phyloP scores from a whole-genome alignment of 2,329 filamentous ascomycete species.

The Cladophialophora yegresii region DNA sequence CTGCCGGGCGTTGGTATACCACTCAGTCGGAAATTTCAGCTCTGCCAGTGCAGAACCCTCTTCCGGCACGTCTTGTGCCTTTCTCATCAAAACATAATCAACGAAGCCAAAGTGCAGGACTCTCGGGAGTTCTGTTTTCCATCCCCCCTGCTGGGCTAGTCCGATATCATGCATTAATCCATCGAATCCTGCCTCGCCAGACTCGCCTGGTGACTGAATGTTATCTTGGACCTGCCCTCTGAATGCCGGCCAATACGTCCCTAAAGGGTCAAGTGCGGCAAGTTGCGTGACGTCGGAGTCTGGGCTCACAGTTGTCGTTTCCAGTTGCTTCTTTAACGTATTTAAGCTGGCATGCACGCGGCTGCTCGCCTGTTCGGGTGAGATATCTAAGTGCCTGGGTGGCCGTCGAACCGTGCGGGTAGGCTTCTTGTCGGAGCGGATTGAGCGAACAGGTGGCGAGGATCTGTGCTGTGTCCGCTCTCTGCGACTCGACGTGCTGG shows the following conservation, averaged over 20 bases:
- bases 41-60: slow-evolving; percentile 19
- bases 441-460: not conserved
- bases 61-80: slow-evolving; percentile 10
- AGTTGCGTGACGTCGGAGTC: slow-evolving; percentile 23
- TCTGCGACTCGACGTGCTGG: slow-evolving; percentile 35
- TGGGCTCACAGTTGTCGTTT: slow-evolving; percentile 13
- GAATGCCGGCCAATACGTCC: slow-evolving; percentile 22
- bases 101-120: slow-evolving; percentile 34
- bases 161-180: slow-evolving; percentile 22
- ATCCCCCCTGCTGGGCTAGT: slow-evolving; percentile 5
- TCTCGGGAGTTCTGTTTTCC: slow-evolving; percentile 23
- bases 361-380: slow-evolving; percentile 1
- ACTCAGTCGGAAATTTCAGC: slow-evolving; percentile 83
- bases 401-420: slow-evolving; percentile 3
- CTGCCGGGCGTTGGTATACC: slow-evolving; percentile 81
- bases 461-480: slow-evolving; percentile 4
- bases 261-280: slow-evolving; percentile 26
- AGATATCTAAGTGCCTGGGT: not conserved
- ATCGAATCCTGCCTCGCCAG: slow-evolving; percentile 8
- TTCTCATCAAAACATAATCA: slow-evolving; percentile 29
- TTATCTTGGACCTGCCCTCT: slow-evolving; percentile 13
- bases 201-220: slow-evolving; percentile 5
- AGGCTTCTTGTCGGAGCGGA: not conserved
- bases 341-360: slow-evolving; percentile 17
- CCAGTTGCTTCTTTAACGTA: slow-evolving; percentile 19